A percentile compares a stretch with the other conserved stretches of the same genome.
These are phyloP conservation scores for Hordeum vulgare DNA, from an alignment of 176 grass and related monocot species.

Conservation along the genomic window DNA sequence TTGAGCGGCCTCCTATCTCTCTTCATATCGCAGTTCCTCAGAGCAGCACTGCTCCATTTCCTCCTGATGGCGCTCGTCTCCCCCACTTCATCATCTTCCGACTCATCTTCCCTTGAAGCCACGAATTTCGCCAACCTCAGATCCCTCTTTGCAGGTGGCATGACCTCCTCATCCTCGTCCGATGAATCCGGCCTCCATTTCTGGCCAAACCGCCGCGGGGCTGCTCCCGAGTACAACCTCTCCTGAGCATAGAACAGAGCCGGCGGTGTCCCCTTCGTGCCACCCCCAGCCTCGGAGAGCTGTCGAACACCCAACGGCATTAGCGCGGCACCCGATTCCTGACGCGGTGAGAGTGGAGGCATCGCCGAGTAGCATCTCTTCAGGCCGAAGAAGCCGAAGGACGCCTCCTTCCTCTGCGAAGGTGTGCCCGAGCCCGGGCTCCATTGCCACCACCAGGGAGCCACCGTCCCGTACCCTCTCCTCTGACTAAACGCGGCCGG, in stretches of 20 bases:
- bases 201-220: not conserved
- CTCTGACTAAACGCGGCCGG: not conserved
- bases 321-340: not conserved
- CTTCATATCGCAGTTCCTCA: slow-evolving; percentile 68
- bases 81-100: slow-evolving; percentile 27
- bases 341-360: not conserved
- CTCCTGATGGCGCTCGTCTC: slow-evolving; percentile 29
- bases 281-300: not conserved
- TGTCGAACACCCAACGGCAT: not conserved
- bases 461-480: slow-evolving; percentile 19
- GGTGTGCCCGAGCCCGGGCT: not conserved
- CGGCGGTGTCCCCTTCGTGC: not conserved
- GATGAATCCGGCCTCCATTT: slow-evolving; percentile 66
- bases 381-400: slow-evolving; percentile 17
- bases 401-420: not conserved
- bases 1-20: slow-evolving; percentile 47
- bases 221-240: slow-evolving; percentile 24
- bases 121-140: slow-evolving; percentile 35
- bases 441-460: slow-evolving; percentile 21
- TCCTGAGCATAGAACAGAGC: slow-evolving; percentile 14
- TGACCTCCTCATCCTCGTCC: slow-evolving; percentile 9
- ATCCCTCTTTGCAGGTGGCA: not conserved
- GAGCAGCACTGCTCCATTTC: slow-evolving; percentile 66
- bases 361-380: slow-evolving; percentile 32
- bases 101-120: slow-evolving; percentile 31